Evolutionary conservation across 768 basidiomycete species (phyloP).

Genomic region (Amanita subjunquillea): DNA sequence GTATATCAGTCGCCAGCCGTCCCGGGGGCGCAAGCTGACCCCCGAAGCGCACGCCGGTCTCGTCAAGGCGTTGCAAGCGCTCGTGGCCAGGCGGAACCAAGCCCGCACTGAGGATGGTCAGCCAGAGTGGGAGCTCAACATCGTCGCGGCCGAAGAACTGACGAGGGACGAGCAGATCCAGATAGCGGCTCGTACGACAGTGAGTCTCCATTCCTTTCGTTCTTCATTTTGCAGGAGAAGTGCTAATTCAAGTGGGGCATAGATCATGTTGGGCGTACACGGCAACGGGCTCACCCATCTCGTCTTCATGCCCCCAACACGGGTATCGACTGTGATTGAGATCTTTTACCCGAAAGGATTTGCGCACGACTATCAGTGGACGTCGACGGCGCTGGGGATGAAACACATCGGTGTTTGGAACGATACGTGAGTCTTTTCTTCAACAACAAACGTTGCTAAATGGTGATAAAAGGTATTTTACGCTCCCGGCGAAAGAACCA

Average conservation of each 20-base stretch:
- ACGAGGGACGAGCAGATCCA: constrained; percentile 69
- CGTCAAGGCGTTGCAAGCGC: constrained; percentile 38
- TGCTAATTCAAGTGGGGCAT: neutral
- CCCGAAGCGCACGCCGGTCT: constrained; percentile 45
- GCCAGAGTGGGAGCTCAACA: constrained; percentile 46
- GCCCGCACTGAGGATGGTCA: neutral
- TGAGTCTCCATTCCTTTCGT: constrained; percentile 21
- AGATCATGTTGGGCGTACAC: constrained; percentile 67
- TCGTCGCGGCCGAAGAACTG: constrained; percentile 54
- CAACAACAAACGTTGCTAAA: neutral
- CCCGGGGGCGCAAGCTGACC: constrained; percentile 36
- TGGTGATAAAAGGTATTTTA: constrained; percentile 17
- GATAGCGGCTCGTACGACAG: constrained; percentile 58
- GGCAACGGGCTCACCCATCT: constrained; percentile 81
- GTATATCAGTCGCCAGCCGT: constrained; percentile 63
- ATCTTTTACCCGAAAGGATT: constrained; percentile 76
- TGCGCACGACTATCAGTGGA: constrained; percentile 85
- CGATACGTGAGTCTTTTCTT: constrained; percentile 42
- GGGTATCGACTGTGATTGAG: constrained; percentile 74
- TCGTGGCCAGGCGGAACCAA: constrained; percentile 27
- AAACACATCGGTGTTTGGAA: constrained; percentile 75
- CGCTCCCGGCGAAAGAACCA: constrained; percentile 31
- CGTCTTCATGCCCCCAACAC: constrained; percentile 74
- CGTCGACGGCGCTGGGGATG: constrained; percentile 61
- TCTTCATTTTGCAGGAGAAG: neutral